Evolutionary conservation across 441 rosid species (phyloP).

Genomic region (Daphne laureola): DNA sequence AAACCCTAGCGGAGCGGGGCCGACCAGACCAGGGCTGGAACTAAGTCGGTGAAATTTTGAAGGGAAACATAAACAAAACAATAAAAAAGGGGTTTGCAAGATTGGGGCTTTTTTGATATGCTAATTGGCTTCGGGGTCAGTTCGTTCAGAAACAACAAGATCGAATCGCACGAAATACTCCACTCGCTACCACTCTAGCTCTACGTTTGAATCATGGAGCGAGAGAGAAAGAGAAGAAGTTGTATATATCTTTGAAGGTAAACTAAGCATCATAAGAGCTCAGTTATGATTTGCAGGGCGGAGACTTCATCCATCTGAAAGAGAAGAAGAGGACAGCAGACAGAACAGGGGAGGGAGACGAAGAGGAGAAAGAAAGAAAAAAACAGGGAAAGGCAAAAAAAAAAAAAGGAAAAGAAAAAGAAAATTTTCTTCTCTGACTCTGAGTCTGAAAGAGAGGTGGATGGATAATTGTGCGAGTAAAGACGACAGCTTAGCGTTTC

Average conservation of each 20-base stretch:
- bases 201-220: too few relatives aligned
- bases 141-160: too few relatives aligned
- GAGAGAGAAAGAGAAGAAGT: too few relatives aligned
- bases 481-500: too few relatives aligned
- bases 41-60: slow-evolving; percentile 35
- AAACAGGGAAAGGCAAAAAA: not conserved
- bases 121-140: too few relatives aligned
- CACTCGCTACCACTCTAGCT: too few relatives aligned
- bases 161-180: too few relatives aligned
- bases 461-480: slow-evolving; percentile 3
- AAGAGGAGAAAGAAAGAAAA: slow-evolving; percentile 10
- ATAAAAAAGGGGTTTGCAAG: not conserved
- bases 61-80: slow-evolving; percentile 14
- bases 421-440: slow-evolving; percentile 9
- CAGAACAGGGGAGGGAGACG: slow-evolving; percentile 2
- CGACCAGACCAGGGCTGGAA: slow-evolving; percentile 20
- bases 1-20: slow-evolving; percentile 45
- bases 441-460: too few relatives aligned
- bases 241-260: too few relatives aligned
- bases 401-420: not conserved
- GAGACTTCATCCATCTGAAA: too few relatives aligned
- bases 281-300: too few relatives aligned
- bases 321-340: not conserved
- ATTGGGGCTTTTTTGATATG: slow-evolving; percentile 6
- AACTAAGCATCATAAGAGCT: too few relatives aligned